Percentiles rank a stretch among this genome's conserved stretches.
Evolutionary conservation across 179 eudicot species (phyloP).

Genomic region (Sideroxylon spinosum): DNA sequence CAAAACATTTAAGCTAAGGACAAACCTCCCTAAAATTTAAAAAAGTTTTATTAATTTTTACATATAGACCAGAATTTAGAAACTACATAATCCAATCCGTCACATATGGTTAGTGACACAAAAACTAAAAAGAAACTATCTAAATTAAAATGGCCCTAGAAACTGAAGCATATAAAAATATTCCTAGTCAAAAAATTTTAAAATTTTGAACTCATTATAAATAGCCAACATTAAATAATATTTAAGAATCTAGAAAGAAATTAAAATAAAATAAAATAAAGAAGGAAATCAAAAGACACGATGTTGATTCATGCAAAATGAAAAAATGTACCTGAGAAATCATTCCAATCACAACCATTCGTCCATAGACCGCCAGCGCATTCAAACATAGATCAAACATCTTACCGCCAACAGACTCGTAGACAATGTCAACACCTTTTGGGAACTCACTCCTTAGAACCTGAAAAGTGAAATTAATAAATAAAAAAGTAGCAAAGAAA

Average conservation of each 20-base stretch:
- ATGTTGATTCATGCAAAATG: not conserved
- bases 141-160: too few species aligned
- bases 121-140: too few species aligned
- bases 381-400: constrained; percentile 90
- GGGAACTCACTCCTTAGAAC: constrained; percentile 84
- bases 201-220: too few species aligned
- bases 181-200: too few species aligned
- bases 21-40: too few species aligned
- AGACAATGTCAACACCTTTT: constrained; percentile 80
- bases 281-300: not conserved
- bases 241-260: not conserved
- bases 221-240: too few species aligned
- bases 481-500: not conserved
- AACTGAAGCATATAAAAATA: too few species aligned
- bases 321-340: constrained; percentile 77
- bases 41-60: too few species aligned
- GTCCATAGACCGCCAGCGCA: constrained; percentile 79
- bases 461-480: constrained; percentile 33
- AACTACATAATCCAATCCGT: too few species aligned
- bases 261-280: not conserved
- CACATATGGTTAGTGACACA: too few species aligned
- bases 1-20: too few species aligned
- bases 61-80: too few species aligned
- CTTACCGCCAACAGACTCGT: constrained; percentile 92
- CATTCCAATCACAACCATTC: constrained; percentile 93